Conservation (phyloP, 441 rosid species). For the Euphorbia schlechtendalii region DNA sequence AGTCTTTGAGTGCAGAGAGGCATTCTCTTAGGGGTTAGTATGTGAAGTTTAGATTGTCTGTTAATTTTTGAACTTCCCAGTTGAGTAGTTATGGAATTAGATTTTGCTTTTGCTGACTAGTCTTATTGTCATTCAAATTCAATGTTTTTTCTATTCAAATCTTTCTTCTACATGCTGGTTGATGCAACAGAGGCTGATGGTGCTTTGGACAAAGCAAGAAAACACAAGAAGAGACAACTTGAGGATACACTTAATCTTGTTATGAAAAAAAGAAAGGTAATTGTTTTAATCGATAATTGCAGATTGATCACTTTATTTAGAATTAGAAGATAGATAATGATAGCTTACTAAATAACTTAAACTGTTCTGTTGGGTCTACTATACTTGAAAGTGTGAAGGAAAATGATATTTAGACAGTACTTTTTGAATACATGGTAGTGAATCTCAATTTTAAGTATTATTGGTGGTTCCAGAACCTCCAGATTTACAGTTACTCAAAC, state of each 20-base stretch:
- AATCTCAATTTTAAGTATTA: neutral
- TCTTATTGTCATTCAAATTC: neutral
- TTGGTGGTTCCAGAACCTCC: neutral
- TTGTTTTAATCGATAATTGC: neutral
- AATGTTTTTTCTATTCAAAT: constrained; percentile 11
- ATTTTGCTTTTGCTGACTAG: constrained; percentile 3
- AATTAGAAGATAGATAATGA: neutral
- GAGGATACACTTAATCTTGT: constrained; percentile 93
- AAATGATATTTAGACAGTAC: neutral
- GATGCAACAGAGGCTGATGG: constrained; percentile 84
- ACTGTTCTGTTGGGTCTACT: neutral
- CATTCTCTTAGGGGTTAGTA: neutral
- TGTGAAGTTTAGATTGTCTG: neutral
- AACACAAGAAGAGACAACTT: constrained; percentile 96
- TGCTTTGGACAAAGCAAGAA: constrained; percentile 96
- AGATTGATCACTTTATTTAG: too few species aligned
- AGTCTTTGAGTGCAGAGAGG: neutral
- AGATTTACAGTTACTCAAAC: neutral
- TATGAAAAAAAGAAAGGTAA: constrained; percentile 84
- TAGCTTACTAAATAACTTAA: neutral
- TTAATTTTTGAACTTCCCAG: neutral
- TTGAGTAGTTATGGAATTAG: neutral
- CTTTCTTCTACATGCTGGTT: constrained; percentile 14
- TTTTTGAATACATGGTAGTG: neutral
- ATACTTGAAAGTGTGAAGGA: neutral